phyloP scores from a whole-genome alignment of 202 grass and related monocot genomes.

The Tripidium arundinaceum region DNA sequence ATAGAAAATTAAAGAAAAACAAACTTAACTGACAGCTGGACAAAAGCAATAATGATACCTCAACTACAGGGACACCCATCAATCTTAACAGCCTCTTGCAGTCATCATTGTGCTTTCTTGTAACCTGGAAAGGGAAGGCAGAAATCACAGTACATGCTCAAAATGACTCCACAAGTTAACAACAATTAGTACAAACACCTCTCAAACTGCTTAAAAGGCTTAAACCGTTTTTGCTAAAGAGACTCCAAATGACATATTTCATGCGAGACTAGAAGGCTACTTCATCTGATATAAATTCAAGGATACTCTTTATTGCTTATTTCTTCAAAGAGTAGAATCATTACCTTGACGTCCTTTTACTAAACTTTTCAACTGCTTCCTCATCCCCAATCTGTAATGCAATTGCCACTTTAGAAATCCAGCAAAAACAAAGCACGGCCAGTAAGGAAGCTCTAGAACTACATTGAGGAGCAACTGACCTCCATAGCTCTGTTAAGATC shows the following conservation, averaged over 20 bases:
- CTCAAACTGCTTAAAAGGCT: not conserved
- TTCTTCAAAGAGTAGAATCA: constrained; percentile 24
- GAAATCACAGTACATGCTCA: not conserved
- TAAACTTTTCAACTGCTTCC: constrained; percentile 79
- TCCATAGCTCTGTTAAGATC: constrained; percentile 72
- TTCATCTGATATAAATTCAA: constrained; percentile 24
- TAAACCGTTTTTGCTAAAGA: not conserved
- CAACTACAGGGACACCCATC: constrained; percentile 84
- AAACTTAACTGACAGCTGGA: constrained; percentile 5
- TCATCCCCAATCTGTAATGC: constrained; percentile 63
- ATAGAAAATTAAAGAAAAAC: not conserved
- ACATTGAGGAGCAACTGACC: constrained; percentile 41
- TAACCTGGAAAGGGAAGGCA: constrained; percentile 50
- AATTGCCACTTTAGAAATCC: constrained; percentile 30
- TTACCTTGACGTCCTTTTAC: constrained; percentile 95
- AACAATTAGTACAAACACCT: not conserved
- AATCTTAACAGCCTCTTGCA: constrained; percentile 77
- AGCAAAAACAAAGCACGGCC: constrained; percentile 12
- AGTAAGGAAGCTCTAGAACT: not conserved
- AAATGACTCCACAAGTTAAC: not conserved
- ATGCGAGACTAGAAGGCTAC: not conserved
- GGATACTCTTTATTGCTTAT: not conserved
- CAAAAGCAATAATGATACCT: constrained; percentile 47
- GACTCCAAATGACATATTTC: constrained; percentile 3
- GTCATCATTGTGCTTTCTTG: constrained; percentile 81